Conservation (phyloP, 2,329 filamentous ascomycete genomes). For the Cryoendolithus antarcticus region DNA sequence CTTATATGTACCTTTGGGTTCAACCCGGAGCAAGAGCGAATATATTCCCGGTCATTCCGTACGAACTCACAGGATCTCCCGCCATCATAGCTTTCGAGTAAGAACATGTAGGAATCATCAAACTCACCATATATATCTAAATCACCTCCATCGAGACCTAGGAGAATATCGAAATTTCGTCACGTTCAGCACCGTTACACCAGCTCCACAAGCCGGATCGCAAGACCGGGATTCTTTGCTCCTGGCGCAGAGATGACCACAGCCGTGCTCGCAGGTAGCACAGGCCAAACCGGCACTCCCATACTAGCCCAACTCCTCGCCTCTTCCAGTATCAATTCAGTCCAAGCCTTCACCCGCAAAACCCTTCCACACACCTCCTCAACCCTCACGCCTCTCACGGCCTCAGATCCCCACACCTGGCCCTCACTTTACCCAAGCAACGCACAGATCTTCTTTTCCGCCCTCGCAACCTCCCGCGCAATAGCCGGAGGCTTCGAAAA, state of each 20-base stretch:
- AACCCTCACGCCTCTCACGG: constrained; percentile 56
- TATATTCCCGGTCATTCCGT: too few relatives aligned
- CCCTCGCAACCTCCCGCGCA: constrained; percentile 66
- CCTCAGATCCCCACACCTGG: constrained; percentile 60
- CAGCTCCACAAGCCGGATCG: constrained; percentile 23
- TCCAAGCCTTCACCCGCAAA: constrained; percentile 57
- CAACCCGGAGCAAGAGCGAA: too few relatives aligned
- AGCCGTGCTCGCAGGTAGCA: constrained; percentile 49
- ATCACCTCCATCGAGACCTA: too few relatives aligned
- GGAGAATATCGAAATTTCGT: too few relatives aligned
- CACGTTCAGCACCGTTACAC: too few relatives aligned
- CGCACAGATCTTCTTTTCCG: constrained; percentile 59
- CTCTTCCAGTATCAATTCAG: constrained; percentile 38
- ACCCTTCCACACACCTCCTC: constrained; percentile 35
- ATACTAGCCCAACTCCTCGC: constrained; percentile 47
- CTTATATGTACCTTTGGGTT: too few relatives aligned
- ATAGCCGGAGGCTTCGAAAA: constrained; percentile 62
- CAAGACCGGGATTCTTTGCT: constrained; percentile 14
- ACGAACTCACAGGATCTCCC: too few relatives aligned
- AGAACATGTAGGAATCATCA: too few relatives aligned
- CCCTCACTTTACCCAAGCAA: constrained; percentile 44
- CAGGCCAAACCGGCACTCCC: constrained; percentile 32
- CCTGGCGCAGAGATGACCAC: constrained; percentile 31
- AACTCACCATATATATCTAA: too few relatives aligned
- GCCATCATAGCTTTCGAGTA: too few relatives aligned